phyloP scores from a whole-genome alignment of 2,329 filamentous ascomycete species.

The Arthrobotrys conoides region DNA sequence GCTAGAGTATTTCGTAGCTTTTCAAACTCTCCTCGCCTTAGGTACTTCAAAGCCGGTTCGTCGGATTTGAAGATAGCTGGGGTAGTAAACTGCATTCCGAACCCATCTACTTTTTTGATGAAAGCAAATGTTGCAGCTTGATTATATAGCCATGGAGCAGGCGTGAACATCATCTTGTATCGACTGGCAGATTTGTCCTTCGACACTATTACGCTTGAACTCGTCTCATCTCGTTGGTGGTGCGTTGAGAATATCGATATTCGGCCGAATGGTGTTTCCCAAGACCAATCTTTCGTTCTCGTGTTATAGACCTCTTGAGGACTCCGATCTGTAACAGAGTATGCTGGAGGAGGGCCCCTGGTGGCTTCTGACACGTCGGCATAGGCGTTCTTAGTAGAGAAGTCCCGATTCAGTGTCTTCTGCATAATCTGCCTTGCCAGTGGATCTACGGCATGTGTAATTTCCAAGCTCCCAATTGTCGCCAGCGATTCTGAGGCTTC shows the following conservation, averaged over 20 bases:
- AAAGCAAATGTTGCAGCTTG: slow-evolving; percentile 55
- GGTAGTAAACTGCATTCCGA: slow-evolving; percentile 55
- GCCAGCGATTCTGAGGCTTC: slow-evolving; percentile 32
- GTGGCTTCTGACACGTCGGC: background rate
- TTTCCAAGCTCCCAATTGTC: slow-evolving; percentile 28
- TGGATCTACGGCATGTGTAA: slow-evolving; percentile 49
- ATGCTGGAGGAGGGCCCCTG: slow-evolving; percentile 43
- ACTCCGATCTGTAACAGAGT: slow-evolving; percentile 15
- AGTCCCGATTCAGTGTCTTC: slow-evolving; percentile 45
- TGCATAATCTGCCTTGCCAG: slow-evolving; percentile 49
- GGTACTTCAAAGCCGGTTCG: slow-evolving; percentile 45
- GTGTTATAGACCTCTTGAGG: slow-evolving; percentile 34
- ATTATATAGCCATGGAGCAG: slow-evolving; percentile 48
- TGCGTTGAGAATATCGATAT: slow-evolving; percentile 57
- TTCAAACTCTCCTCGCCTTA: slow-evolving; percentile 48
- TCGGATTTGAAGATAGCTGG: slow-evolving; percentile 56
- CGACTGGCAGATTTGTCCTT: slow-evolving; percentile 56
- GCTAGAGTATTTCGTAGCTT: slow-evolving; percentile 40
- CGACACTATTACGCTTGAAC: background rate
- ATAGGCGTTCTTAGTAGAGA: slow-evolving; percentile 21
- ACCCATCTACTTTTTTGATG: slow-evolving; percentile 47
- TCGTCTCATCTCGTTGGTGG: slow-evolving; percentile 34
- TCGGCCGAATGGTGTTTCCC: slow-evolving; percentile 55
- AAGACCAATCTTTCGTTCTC: slow-evolving; percentile 48
- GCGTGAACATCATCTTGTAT: slow-evolving; percentile 56